Evolutionary conservation across 2,329 filamentous ascomycete species (phyloP).

Genomic region (Nothopassalora personata): DNA sequence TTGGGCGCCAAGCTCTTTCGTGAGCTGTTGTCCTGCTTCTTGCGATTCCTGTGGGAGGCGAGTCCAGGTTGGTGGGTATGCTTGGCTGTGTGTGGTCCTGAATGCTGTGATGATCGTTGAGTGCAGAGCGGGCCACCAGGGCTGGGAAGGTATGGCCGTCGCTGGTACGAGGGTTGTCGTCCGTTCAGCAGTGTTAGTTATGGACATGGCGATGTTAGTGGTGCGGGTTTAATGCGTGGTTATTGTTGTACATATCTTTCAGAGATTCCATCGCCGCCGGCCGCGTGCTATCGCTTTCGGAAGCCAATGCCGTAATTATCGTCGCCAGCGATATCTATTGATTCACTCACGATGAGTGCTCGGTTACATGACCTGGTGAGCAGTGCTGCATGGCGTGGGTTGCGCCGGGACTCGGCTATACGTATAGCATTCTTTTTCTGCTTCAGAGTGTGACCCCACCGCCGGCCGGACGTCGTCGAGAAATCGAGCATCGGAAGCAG

Average conservation of each 20-base stretch:
- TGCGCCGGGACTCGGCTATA: not conserved
- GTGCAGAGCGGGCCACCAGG: constrained; percentile 22
- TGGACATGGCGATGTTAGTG: not conserved
- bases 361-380: not conserved
- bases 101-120: constrained; percentile 18
- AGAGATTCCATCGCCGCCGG: no score
- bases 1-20: constrained; percentile 18
- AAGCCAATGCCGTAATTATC: not conserved
- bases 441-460: not conserved
- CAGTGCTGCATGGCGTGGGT: not conserved
- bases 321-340: not conserved
- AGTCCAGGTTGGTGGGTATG: constrained; percentile 22
- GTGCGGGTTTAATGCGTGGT: not conserved
- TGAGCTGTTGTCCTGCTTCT: constrained; percentile 14
- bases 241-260: not conserved
- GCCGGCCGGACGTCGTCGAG: not conserved
- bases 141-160: constrained; percentile 11
- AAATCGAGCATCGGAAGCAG: not conserved
- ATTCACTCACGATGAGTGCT: not conserved
- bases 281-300: not conserved
- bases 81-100: constrained; percentile 16
- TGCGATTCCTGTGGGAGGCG: constrained; percentile 14
- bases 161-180: constrained; percentile 1
- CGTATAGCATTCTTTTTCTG: not conserved
- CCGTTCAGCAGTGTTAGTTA: no score